phyloP scores from a whole-genome alignment of 2,329 filamentous ascomycete species.

The Ilyonectria destructans region DNA sequence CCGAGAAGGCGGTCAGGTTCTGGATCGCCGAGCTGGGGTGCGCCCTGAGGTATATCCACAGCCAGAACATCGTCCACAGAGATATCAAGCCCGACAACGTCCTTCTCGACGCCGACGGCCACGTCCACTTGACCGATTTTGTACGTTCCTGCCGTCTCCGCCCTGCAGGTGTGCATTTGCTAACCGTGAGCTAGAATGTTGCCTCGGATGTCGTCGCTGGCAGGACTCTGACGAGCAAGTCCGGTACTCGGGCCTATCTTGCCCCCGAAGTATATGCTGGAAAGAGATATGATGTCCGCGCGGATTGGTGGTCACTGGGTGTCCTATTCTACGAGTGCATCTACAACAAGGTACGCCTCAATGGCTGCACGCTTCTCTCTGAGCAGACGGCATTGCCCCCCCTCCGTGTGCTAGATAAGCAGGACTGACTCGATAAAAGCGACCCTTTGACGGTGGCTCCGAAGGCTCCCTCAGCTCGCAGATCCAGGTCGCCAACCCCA shows the following conservation, averaged over 20 bases:
- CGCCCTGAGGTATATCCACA: constrained; percentile 76
- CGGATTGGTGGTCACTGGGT: constrained; percentile 98
- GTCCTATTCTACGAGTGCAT: constrained; percentile 99
- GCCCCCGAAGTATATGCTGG: constrained; percentile 96
- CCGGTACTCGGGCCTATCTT: constrained; percentile 94
- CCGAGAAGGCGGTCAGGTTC: constrained; percentile 95
- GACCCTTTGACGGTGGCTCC: too few relatives aligned
- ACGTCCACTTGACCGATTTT: constrained; percentile 65
- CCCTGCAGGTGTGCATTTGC: constrained; percentile 5
- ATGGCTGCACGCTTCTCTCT: too few relatives aligned
- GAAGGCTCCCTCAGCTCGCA: constrained; percentile 59
- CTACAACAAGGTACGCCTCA: constrained; percentile 87
- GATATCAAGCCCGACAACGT: constrained; percentile 76
- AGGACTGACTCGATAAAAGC: too few relatives aligned
- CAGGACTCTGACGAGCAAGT: constrained; percentile 93
- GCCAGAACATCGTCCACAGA: constrained; percentile 89
- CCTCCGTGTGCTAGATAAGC: constrained; percentile 71
- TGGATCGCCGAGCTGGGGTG: constrained; percentile 97
- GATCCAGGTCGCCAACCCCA: constrained; percentile 86
- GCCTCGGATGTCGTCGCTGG: constrained; percentile 92
- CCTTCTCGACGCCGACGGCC: too few relatives aligned
- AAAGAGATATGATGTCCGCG: constrained; percentile 89
- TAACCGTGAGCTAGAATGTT: constrained; percentile 81
- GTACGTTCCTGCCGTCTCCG: constrained; percentile 67
- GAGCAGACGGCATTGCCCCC: constrained; percentile 43